Base-by-base conservation (phyloP, 1,284 basidiomycete genomes). In the Leccinum subrobustum region DNA sequence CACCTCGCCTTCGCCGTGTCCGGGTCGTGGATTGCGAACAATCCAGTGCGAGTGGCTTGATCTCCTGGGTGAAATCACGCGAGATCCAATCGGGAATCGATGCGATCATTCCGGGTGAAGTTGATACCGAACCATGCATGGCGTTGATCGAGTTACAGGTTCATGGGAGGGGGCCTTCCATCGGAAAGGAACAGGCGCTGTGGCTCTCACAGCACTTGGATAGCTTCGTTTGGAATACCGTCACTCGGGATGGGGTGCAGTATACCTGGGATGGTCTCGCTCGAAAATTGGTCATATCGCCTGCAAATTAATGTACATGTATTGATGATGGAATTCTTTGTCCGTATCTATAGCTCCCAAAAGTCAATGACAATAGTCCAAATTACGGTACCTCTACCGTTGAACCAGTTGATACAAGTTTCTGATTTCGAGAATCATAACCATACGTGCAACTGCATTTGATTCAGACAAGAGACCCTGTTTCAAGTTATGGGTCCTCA, bases 1-100 rank as follows among this genome's bases (percentile, higher is more conserved):
- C 62, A 16, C 12, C 31, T 20, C 20, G 50, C 20, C 63, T 63
- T 20, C 35, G 62, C 23, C 37, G 54, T 35, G 48, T 63, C n/a
- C 63, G 31, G 6, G 42, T 63, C 48, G 25, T 65, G n/a, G 62
- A 63, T 54, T 63, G 64, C 47, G 64, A 54, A 4, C 44, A 54
- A 8, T 20, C n/a, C 31, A 39, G 14, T 27, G 39, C 54, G 20
- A 51, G 8, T 16, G 23, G 37, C 1, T 54, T 63, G 47, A 33
- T 58, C 6, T 12, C 47, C 9, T 57, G 60, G 44, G 63, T 52
- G 25, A 64, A 11, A 47, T 52, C 39, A 7, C 62, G 63, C 14
- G 33, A 52, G 11, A 35, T 65, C 18, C 62, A 57, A 37, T 56
- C 63, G 0, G 52, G 12, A 14, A 57, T 63, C 6, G 59, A 63